Conservation (phyloP, 257 asterid species). For the Ajuga chamaepitys region DNA sequence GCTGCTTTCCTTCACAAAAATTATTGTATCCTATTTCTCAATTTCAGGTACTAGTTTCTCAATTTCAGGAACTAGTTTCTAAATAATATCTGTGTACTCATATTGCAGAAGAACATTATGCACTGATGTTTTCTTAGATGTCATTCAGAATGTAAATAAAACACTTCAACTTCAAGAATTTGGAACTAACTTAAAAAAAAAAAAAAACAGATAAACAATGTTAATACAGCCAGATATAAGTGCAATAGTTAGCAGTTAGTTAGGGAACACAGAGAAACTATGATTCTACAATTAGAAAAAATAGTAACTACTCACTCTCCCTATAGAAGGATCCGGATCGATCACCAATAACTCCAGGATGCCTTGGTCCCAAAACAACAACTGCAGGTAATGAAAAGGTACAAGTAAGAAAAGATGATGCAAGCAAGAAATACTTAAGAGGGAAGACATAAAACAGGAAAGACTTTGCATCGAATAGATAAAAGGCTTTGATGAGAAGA, state of each 20-base stretch:
- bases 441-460: not conserved
- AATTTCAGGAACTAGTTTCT: not conserved
- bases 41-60: not conserved
- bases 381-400: conserved; percentile 34
- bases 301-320: conserved; percentile 58
- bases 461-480: not conserved
- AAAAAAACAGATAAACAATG: not conserved
- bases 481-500: not conserved
- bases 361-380: conserved; percentile 80
- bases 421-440: not conserved
- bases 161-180: too few relatives aligned
- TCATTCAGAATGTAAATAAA: too few relatives aligned
- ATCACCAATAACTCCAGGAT: conserved; percentile 90
- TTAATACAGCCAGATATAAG: not conserved
- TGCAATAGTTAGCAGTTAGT: not conserved
- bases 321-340: conserved; percentile 90
- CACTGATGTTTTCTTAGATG: not conserved
- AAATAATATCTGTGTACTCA: too few relatives aligned
- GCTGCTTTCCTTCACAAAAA: not conserved
- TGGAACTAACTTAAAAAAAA: not conserved
- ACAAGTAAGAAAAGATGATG: not conserved
- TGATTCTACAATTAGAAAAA: not conserved
- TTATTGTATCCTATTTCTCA: too few relatives aligned
- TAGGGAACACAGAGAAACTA: not conserved
- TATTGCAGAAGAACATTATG: not conserved